A percentile compares a stretch with the other conserved stretches of the same genome.
phyloP scores from a whole-genome alignment of 768 basidiomycete genomes.

The Collybiopsis luxurians region DNA sequence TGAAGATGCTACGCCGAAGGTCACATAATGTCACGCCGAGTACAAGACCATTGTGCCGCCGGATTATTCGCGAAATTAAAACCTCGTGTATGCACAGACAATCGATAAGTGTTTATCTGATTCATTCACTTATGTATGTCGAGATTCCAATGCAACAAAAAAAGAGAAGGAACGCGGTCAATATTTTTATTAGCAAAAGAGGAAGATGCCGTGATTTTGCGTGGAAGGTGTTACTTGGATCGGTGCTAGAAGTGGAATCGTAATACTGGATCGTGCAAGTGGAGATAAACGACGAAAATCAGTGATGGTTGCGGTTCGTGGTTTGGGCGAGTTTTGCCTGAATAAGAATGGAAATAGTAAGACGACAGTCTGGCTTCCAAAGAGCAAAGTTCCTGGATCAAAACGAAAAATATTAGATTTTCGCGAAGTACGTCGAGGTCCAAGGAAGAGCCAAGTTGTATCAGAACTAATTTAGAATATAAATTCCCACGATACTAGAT shows the following conservation, averaged over 20 bases:
- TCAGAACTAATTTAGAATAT: too few relatives aligned
- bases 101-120: slow-evolving; percentile 8
- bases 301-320: too few relatives aligned
- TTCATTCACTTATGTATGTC: background rate
- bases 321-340: background rate
- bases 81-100: slow-evolving; percentile 7
- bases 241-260: background rate
- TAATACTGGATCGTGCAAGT: background rate
- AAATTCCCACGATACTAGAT: too few relatives aligned
- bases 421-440: too few relatives aligned
- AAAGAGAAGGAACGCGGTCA: too few relatives aligned
- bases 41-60: background rate
- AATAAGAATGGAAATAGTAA: background rate
- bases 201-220: background rate
- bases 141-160: too few relatives aligned
- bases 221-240: too few relatives aligned
- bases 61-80: slow-evolving; percentile 4
- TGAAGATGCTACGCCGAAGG: background rate
- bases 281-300: slow-evolving; percentile 6
- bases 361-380: background rate
- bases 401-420: too few relatives aligned
- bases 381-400: too few relatives aligned
- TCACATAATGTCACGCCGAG: background rate
- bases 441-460: too few relatives aligned
- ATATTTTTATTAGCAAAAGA: background rate